Percentiles rank a stretch among this genome's conserved stretches.
These are phyloP conservation scores for Fusarium sp. DNA, from an alignment of 2,329 filamentous ascomycete genomes.

Conservation along the genomic window DNA sequence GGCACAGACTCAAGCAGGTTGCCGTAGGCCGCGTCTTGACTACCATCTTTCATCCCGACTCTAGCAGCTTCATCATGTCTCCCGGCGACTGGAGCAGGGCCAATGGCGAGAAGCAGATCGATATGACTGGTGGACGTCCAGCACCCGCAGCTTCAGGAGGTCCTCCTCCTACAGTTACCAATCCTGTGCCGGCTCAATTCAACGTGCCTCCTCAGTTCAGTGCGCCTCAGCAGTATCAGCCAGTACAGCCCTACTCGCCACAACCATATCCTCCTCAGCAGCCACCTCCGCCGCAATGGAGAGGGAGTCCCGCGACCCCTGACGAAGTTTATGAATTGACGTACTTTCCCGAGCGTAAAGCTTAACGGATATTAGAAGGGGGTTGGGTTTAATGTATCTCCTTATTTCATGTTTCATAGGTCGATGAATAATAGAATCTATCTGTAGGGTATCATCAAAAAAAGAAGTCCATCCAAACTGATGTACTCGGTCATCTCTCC, in stretches of 20 bases:
- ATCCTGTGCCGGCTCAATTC: neutral
- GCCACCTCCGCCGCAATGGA: slow-evolving; percentile 1
- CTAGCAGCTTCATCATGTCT: slow-evolving; percentile 27
- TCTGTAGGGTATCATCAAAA: slow-evolving; percentile 7
- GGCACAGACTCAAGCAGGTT: slow-evolving; percentile 30
- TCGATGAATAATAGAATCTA: slow-evolving; percentile 4
- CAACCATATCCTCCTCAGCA: slow-evolving; percentile 1
- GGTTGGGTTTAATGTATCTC: neutral
- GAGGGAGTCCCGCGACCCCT: slow-evolving; percentile 4
- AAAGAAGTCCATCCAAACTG: neutral
- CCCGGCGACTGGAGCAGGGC: slow-evolving; percentile 25
- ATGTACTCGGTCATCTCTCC: neutral
- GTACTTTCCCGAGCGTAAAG: slow-evolving; percentile 3
- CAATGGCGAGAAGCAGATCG: slow-evolving; percentile 18
- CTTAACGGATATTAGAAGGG: neutral
- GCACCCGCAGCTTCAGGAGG: neutral
- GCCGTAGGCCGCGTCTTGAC: slow-evolving; percentile 34
- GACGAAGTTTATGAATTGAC: slow-evolving; percentile 3
- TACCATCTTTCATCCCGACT: slow-evolving; percentile 24
- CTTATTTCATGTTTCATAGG: neutral
- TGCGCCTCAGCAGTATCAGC: slow-evolving; percentile 1
- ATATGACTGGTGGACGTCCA: slow-evolving; percentile 12
- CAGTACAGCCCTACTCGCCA: neutral
- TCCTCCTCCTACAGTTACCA: neutral
- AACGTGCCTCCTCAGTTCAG: neutral